Evolutionary conservation across 805 yeast genomes (phyloP).

Genomic region (Candida palmyrensis): DNA sequence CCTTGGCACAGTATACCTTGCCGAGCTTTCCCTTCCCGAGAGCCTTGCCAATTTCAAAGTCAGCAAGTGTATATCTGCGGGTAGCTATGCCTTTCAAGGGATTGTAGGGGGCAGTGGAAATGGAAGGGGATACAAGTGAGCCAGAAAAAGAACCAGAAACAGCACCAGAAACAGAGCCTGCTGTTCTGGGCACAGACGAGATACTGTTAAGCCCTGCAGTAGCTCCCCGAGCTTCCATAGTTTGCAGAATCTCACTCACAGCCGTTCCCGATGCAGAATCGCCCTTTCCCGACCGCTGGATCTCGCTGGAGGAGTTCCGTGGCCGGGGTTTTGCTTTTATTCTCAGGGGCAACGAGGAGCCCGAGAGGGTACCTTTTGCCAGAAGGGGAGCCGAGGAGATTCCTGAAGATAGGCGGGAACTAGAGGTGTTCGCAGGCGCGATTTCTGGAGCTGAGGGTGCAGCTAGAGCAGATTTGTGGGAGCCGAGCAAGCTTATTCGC

Average conservation of each 20-base stretch:
- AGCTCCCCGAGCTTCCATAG: too few species aligned
- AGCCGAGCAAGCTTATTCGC: slow-evolving; percentile 2
- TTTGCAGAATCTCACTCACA: too few species aligned
- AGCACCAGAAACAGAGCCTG: too few species aligned
- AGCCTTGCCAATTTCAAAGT: slow-evolving; percentile 82
- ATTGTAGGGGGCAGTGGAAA: slow-evolving; percentile 1
- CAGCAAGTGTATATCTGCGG: slow-evolving; percentile 33
- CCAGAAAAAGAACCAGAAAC: too few species aligned
- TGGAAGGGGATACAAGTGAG: background rate
- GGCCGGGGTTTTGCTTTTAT: too few species aligned
- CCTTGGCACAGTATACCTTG: slow-evolving; percentile 82
- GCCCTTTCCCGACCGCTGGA: too few species aligned
- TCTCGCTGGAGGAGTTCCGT: too few species aligned
- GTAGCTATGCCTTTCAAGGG: background rate
- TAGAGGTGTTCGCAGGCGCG: background rate
- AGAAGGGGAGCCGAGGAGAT: background rate
- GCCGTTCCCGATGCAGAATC: too few species aligned
- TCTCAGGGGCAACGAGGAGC: too few species aligned
- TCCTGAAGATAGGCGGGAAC: background rate
- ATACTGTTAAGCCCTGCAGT: too few species aligned
- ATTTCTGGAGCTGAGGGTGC: background rate
- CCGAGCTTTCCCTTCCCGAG: slow-evolving; percentile 95
- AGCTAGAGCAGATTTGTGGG: background rate
- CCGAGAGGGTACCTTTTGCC: too few species aligned
- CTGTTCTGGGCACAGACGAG: too few species aligned